Conservation (phyloP, 179 eudicot species). For the Camellia oleifera region DNA sequence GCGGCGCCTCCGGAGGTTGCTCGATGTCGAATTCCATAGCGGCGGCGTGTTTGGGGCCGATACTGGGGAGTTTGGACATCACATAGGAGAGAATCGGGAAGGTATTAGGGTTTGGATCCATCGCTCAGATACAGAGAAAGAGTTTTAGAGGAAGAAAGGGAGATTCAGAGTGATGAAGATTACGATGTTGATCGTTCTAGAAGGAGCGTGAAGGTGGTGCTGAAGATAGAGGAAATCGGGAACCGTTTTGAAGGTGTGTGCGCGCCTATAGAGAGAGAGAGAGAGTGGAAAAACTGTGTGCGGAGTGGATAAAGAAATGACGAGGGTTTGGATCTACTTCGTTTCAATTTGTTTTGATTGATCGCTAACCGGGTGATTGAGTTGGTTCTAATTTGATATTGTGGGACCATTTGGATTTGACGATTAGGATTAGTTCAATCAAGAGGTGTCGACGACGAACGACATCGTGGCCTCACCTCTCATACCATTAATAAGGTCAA, state of each 20-base stretch:
- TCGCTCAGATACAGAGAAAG: constrained; percentile 1
- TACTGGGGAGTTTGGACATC: constrained; percentile 53
- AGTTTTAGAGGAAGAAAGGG: background rate
- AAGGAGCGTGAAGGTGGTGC: no score
- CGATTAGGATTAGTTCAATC: no score
- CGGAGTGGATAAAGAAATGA: background rate
- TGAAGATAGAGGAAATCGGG: no score
- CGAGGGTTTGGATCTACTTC: background rate
- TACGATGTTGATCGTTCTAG: no score
- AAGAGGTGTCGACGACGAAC: no score
- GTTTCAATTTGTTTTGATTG: background rate
- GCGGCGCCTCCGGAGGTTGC: constrained; percentile 43
- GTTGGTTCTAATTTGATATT: background rate
- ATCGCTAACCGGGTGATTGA: background rate
- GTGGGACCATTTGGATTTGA: no score
- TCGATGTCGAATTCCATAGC: constrained; percentile 49
- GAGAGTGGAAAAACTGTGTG: background rate
- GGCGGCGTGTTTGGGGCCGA: constrained; percentile 28
- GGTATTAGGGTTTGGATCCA: constrained; percentile 65
- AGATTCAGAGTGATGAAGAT: background rate
- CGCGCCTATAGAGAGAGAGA: background rate
- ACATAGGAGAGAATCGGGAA: constrained; percentile 70
- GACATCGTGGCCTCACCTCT: no score
- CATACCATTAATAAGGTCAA: no score
- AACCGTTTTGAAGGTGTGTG: background rate